phyloP scores from a whole-genome alignment of 805 yeast species.

The Metschnikowia henanensis region DNA sequence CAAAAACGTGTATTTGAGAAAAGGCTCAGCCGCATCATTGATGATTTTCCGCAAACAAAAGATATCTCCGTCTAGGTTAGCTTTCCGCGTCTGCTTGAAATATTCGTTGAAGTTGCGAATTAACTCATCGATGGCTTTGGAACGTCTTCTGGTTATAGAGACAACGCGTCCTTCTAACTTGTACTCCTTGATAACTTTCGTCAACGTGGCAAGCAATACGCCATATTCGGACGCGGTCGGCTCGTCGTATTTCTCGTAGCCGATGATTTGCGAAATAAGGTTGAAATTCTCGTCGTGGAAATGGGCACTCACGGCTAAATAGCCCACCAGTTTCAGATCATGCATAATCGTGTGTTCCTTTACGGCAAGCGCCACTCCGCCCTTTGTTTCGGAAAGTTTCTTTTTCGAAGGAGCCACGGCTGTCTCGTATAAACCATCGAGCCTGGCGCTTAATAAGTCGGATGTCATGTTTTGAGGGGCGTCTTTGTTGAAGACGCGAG shows the following conservation, averaged over 20 bases:
- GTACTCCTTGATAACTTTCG: too few species aligned
- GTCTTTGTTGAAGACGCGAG: not conserved
- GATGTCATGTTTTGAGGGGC: not conserved
- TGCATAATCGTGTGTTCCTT: too few species aligned
- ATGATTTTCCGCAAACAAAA: too few species aligned
- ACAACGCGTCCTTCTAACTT: too few species aligned
- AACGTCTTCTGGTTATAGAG: too few species aligned
- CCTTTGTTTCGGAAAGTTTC: not conserved
- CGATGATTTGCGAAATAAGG: not conserved
- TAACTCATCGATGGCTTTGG: too few species aligned
- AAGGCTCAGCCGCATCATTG: too few species aligned
- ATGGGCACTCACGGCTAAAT: not conserved
- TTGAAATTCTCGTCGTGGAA: not conserved
- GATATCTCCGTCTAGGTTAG: too few species aligned
- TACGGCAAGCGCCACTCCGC: not conserved
- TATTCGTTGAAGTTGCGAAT: too few species aligned
- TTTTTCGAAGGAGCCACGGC: not conserved
- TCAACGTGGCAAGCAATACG: not conserved
- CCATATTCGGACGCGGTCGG: not conserved
- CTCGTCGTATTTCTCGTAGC: not conserved
- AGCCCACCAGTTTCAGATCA: not conserved
- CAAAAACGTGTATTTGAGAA: too few species aligned
- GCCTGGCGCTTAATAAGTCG: not conserved
- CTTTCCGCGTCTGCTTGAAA: too few species aligned
- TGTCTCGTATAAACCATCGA: not conserved